Evolutionary conservation across 352 stramenopile genomes (phyloP).

Genomic region (Globisporangium sylvaticum): DNA sequence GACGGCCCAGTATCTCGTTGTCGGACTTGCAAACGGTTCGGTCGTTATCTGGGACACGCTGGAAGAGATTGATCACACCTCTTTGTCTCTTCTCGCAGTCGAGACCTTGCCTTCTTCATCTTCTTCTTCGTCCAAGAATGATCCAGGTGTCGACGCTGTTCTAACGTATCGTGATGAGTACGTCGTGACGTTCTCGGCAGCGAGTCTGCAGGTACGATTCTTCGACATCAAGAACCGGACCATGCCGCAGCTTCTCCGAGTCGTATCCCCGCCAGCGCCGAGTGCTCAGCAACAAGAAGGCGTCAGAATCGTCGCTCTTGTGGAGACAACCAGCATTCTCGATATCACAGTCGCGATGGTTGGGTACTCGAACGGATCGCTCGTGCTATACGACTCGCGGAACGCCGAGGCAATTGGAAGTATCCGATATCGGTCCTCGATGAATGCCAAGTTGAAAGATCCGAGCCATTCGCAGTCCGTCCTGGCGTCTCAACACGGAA

Average conservation of each 20-base stretch:
- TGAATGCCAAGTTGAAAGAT: not conserved
- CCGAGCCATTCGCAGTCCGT: not conserved
- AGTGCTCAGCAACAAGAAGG: slow-evolving; percentile 2
- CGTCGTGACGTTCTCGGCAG: slow-evolving; percentile 34
- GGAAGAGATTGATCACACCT: slow-evolving; percentile 35
- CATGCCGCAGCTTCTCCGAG: slow-evolving; percentile 25
- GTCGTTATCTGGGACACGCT: slow-evolving; percentile 54
- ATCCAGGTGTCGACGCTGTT: slow-evolving; percentile 11
- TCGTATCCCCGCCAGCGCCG: slow-evolving; percentile 22
- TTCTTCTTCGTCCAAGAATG: not conserved
- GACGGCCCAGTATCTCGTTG: slow-evolving; percentile 42
- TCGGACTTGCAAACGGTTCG: slow-evolving; percentile 43
- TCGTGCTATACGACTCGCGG: slow-evolving; percentile 44
- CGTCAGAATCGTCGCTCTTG: slow-evolving; percentile 14
- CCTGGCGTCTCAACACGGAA: slow-evolving; percentile 4
- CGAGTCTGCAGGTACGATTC: slow-evolving; percentile 37
- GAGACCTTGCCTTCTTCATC: not conserved
- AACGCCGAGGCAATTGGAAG: slow-evolving; percentile 39
- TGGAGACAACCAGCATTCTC: slow-evolving; percentile 12
- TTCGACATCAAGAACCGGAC: slow-evolving; percentile 32
- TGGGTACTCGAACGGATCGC: slow-evolving; percentile 41
- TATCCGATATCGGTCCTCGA: slow-evolving; percentile 17
- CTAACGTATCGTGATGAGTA: slow-evolving; percentile 24
- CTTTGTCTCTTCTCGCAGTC: slow-evolving; percentile 16
- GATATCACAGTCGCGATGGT: slow-evolving; percentile 39